phyloP scores from a whole-genome alignment of 768 basidiomycete genomes.

The Leccinum disarticulatum region DNA sequence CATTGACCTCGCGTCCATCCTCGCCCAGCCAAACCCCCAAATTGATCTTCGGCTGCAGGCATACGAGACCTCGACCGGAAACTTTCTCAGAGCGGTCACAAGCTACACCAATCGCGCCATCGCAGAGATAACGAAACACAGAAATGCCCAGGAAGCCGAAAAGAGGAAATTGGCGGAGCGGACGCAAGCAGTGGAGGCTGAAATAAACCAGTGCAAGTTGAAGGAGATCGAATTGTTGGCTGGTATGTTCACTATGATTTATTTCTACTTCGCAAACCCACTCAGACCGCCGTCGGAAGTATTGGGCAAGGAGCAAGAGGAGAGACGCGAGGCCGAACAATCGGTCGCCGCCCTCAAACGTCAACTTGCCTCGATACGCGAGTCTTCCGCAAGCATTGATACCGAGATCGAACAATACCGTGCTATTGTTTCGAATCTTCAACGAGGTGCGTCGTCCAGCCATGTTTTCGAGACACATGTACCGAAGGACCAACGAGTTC shows the following conservation, averaged over 20 bases:
- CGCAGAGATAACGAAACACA: constrained; percentile 64
- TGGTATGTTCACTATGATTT: constrained; percentile 46
- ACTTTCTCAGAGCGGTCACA: constrained; percentile 70
- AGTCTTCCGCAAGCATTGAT: constrained; percentile 58
- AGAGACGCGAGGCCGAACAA: constrained; percentile 67
- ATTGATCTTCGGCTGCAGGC: constrained; percentile 63
- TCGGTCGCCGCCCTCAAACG: constrained; percentile 59
- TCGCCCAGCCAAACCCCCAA: constrained; percentile 53
- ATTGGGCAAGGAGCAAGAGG: constrained; percentile 68
- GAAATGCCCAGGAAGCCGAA: constrained; percentile 58
- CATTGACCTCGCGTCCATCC: constrained; percentile 58
- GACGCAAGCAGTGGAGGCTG: constrained; percentile 58
- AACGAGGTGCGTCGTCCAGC: constrained; percentile 50
- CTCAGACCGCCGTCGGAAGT: constrained; percentile 36
- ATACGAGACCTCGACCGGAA: constrained; percentile 65
- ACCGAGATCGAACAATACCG: constrained; percentile 74
- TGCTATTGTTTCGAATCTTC: constrained; percentile 57
- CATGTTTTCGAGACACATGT: not conserved
- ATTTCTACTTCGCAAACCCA: not conserved
- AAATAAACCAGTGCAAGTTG: constrained; percentile 74
- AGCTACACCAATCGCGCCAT: constrained; percentile 74
- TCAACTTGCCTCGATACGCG: constrained; percentile 62
- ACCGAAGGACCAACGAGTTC: not conserved
- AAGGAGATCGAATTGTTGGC: constrained; percentile 77
- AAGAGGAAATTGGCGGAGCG: constrained; percentile 65